Evolutionary conservation across 108 stramenopile species (phyloP).

Genomic region (Hondaea fermentalgiana): DNA sequence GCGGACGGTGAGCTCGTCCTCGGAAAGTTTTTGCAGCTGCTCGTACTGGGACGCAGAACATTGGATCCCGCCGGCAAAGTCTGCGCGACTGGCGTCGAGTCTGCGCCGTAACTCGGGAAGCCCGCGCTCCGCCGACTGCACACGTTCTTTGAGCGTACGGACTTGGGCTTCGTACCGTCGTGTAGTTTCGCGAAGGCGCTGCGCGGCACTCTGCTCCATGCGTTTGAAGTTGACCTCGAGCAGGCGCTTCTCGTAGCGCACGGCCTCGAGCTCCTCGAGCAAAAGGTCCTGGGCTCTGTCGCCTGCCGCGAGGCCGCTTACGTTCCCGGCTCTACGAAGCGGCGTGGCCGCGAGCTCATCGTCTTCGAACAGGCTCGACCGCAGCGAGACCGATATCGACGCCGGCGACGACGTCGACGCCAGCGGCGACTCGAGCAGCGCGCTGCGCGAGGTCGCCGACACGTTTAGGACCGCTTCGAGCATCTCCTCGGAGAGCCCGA

Average conservation of each 20-base stretch:
- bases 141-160: neutral
- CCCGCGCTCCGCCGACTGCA: neutral
- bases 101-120: neutral
- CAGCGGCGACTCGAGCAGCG: neutral
- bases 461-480: neutral
- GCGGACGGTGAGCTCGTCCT: neutral
- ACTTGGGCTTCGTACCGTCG: neutral
- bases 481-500: neutral
- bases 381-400: neutral
- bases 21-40: neutral
- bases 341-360: neutral
- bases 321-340: neutral
- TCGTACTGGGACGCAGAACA: conserved; percentile 4
- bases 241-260: neutral
- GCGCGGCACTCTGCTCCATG: neutral
- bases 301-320: neutral
- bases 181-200: neutral
- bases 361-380: neutral
- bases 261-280: neutral
- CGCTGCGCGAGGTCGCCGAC: neutral
- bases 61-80: neutral
- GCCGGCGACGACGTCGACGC: neutral
- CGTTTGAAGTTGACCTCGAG: neutral
- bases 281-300: neutral
- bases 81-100: neutral